Evolutionary conservation across 2,329 filamentous ascomycete species (phyloP).

Genomic region (Paraconiothyrium sp.): DNA sequence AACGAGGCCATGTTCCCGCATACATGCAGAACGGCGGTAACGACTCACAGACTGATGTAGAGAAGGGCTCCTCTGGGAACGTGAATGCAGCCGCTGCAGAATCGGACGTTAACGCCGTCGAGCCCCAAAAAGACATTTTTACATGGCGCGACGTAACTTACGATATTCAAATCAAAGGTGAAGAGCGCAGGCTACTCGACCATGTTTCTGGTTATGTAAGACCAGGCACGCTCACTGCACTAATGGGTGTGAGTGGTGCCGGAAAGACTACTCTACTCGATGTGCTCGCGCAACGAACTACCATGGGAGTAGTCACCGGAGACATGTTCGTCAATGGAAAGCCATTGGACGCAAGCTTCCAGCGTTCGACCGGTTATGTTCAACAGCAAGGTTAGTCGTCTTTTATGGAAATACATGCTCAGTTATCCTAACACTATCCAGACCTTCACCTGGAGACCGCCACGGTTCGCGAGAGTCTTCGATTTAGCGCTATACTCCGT

Average conservation of each 20-base stretch:
- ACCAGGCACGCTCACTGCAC: conserved; percentile 59
- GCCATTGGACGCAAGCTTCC: conserved; percentile 46
- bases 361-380: conserved; percentile 51
- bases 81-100: conserved; percentile 38
- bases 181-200: conserved; percentile 62
- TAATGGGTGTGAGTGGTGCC: conserved; percentile 51
- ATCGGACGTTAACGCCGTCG: conserved; percentile 50
- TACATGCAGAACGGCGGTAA: conserved; percentile 47
- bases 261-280: conserved; percentile 52
- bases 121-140: conserved; percentile 54
- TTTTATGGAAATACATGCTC: not conserved
- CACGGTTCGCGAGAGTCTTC: conserved; percentile 49
- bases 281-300: conserved; percentile 45
- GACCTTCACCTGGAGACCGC: conserved; percentile 52
- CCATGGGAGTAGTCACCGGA: conserved; percentile 51
- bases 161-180: conserved; percentile 52
- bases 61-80: conserved; percentile 38
- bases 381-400: conserved; percentile 45
- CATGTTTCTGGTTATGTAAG: conserved; percentile 65
- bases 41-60: conserved; percentile 46
- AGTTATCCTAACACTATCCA: not conserved
- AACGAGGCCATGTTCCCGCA: conserved; percentile 54
- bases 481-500: conserved; percentile 48
- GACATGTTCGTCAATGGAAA: conserved; percentile 52
- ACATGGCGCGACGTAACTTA: conserved; percentile 48